Evolutionary conservation across 1,139 yeast species (phyloP), one percentile per base, ranked within the genome.

Genomic region (Pichia sp.): DNA sequence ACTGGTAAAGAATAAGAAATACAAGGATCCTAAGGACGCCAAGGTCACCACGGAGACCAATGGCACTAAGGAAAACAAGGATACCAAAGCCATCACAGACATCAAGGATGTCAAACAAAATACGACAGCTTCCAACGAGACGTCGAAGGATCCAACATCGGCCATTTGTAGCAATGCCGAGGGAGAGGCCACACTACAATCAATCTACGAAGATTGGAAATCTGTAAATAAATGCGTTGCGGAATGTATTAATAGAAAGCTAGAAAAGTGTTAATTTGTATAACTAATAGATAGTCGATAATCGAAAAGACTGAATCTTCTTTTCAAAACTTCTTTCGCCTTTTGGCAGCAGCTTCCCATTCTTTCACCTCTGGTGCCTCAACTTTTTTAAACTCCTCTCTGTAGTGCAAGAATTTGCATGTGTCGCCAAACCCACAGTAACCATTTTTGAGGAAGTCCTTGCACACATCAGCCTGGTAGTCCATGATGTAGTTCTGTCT

Each of bases 351-450:
- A 42, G 53, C 61, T 61, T 87, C 85, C 97, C 97, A 90, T 48
- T 89, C 96, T 36, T 60, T 61, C 58, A 77, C 78, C 24, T 77
- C 80, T 1, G 48, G 30, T 1, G 84, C 69, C 57, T 87, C 84
- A 27, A 85, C 87, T 44, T 85, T 85, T 59, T 80, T 83, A 71
- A 87, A 87, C 67, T 91, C 97, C 61, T 89, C 97, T 67, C 99
- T 73, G 12, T 88, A 81, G 67, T 95, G 99, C 34, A 93, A 70
- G 69, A 95, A 95, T 72, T 93, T 95, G 73, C 99, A 95, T n/a
- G 95, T 86, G 65, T 95, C 99, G 8, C 99, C 99, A 67, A 86
- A 95, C 6, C 98, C 98, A 75, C 99, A 95, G 67, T 84, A 92
- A 0, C 99, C 99, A 0, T 96, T 92, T 63, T 87, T 90, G 58